A percentile compares a stretch with the other conserved stretches of the same genome.
Evolutionary conservation across 371 early-diverging fungal genomes (phyloP).

Genomic region (Rhizopus arrhizus): DNA sequence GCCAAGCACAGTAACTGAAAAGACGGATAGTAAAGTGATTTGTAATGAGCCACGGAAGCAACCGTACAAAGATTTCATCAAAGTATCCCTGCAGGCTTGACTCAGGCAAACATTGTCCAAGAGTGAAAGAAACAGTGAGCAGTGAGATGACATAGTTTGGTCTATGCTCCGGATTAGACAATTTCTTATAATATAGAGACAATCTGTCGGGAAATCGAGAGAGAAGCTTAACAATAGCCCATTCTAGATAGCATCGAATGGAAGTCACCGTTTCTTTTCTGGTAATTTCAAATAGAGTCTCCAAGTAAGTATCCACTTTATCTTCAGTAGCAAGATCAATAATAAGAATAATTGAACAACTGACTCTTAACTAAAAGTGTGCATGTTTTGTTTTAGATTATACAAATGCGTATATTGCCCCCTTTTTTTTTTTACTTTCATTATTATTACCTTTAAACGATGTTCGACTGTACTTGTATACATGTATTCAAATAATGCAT

Average conservation of each 20-base stretch:
- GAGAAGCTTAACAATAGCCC: slow-evolving; percentile 38
- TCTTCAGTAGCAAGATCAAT: slow-evolving; percentile 42
- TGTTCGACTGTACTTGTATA: slow-evolving; percentile 52
- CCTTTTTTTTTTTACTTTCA: too few relatives aligned
- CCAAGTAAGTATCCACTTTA: slow-evolving; percentile 32
- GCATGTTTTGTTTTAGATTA: too few relatives aligned
- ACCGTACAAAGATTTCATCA: slow-evolving; percentile 31
- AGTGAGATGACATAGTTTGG: slow-evolving; percentile 53
- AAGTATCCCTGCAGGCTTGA: slow-evolving; percentile 3
- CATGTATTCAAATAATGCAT: slow-evolving; percentile 27
- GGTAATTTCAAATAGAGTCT: slow-evolving; percentile 34
- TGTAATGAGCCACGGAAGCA: slow-evolving; percentile 47
- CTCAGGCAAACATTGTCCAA: slow-evolving; percentile 37
- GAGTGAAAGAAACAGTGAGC: slow-evolving; percentile 42
- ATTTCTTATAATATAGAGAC: slow-evolving; percentile 22
- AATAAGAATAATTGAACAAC: slow-evolving; percentile 56
- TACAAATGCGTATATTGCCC: too few relatives aligned
- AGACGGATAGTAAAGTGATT: slow-evolving; percentile 50
- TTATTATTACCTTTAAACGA: slow-evolving; percentile 43
- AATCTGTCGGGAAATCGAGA: slow-evolving; percentile 35
- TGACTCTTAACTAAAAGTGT: slow-evolving; percentile 41
- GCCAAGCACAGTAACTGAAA: slow-evolving; percentile 42
- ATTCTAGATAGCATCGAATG: slow-evolving; percentile 57
- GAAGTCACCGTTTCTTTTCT: slow-evolving; percentile 50
- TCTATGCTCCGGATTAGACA: slow-evolving; percentile 38